Evolutionary conservation across 306 rosid species (phyloP), one percentile per base, ranked within the genome.

Genomic region (Cicer cuneatum): DNA sequence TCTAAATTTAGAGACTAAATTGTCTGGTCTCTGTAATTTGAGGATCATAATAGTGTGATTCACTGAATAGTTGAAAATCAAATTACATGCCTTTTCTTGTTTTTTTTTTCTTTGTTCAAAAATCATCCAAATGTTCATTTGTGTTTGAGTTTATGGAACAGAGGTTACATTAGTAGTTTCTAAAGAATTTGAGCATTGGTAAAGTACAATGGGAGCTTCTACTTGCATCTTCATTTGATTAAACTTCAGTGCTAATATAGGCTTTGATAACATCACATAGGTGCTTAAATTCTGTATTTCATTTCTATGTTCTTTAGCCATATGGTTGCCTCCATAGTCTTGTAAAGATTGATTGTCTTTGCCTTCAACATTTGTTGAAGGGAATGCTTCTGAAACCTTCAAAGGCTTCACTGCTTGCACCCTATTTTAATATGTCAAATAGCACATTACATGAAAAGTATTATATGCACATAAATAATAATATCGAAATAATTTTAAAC

Each of bases 201-300:
- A 83, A 77, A 94, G 75, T 19, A 88, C 81, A 61, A 66, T 4
- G 2, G 97, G 98, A 78, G 96, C 96, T 76, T 94, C 93, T 42
- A 91, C 97, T 79, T 87, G 83, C 97, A 94, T 89, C 75, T 86
- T 87, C 96, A 91, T 91, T 78, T 86, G 69, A 78, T 81, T 91
- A 74, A 94, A 89, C 83, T 87, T 83, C 10, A 94, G 83, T 54
- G 97, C 98, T 70, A 94, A 61, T 53, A 94, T 66, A 39, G 96
- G 96, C 70, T 89, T 94, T 45, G 98, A 89, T 57, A 89, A 73
- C 92, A 91, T 83, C 71, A 90, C 89, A 19, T 79, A 68, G 45
- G 62, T 69, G 71, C 83, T 78, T 40, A 87, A 81, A 67, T 73
- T 86, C 41, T 77, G 74, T 33, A 38, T 75, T 1, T 82, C 69